Conservation (phyloP, 495 filamentous ascomycete species). For the Aspergillus sclerotiicarbonarius region DNA sequence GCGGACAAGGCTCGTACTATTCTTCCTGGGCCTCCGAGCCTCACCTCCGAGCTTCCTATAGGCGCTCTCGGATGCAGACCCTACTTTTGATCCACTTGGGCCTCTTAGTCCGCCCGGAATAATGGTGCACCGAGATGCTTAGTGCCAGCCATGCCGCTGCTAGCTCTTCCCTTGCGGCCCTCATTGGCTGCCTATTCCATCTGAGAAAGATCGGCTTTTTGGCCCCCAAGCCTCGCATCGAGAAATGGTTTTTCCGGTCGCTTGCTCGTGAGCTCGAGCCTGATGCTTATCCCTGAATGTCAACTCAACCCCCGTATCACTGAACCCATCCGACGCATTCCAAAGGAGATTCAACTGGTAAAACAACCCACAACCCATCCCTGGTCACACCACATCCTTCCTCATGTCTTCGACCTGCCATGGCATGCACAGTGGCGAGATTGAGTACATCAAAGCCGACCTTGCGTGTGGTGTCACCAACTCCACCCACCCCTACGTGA, state of each 20-base stretch:
- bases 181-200: no score
- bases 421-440: slow-evolving; percentile 2
- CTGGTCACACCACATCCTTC: no score
- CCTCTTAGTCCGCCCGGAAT: no score
- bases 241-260: neutral
- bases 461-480: slow-evolving; percentile 11
- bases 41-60: no score
- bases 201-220: neutral
- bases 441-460: neutral
- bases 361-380: neutral
- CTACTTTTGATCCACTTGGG: no score
- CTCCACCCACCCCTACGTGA: slow-evolving; percentile 9
- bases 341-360: neutral
- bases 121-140: no score
- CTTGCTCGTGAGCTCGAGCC: neutral
- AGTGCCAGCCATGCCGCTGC: no score
- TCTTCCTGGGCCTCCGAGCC: no score
- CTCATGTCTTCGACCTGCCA: slow-evolving; percentile 8
- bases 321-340: neutral
- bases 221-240: neutral
- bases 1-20: no score
- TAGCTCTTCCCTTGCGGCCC: no score
- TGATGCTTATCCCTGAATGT: neutral
- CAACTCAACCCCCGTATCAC: neutral
- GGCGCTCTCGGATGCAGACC: no score